Evolutionary conservation across 1,284 basidiomycete genomes (phyloP), one percentile per base, ranked within the genome.

Genomic region (Psilocybe mexicana): DNA sequence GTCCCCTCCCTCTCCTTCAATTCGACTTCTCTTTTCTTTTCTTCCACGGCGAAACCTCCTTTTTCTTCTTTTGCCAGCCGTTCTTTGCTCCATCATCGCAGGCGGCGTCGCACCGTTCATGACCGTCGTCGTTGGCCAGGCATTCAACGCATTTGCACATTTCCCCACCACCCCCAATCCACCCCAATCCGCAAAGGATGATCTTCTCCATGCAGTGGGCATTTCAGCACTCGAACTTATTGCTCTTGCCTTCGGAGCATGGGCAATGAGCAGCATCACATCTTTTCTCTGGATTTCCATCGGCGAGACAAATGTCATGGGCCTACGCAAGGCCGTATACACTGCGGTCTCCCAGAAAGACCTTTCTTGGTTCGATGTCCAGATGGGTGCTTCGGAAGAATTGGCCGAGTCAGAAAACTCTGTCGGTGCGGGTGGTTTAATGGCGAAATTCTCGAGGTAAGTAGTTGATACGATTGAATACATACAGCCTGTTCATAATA

Each of bases 361-460:
- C 18, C 88, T 97, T 83, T 79, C 83, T 43, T 96, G 94, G 94
- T 96, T 93, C 70, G 93, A 96, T 72, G 74, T 83, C 47, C 90
- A 91, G 61, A 88, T 92, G 83, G 92, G 89, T 18, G 73, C 76
- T 56, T 73, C 76, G 45, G 79, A 79, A 25, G 77, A 48, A n/a
- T 4, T 81, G 2, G 43, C 25, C 26, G 42, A 46, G 6, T 78
- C 81, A 42, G 47, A 51, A 14, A 80, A 82, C 44, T 80, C 83
- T 36, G 74, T 90, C 54, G 93, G 94, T 59, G 93, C 94, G 49
- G 96, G 92, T 58, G 96, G 96, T 18, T 78, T 98, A 45, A 97
- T 98, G 94, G 87, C 93, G 53, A 93, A 94, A 70, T 98, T 98
- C 70, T 85, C 91, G 26, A 87, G 87, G 95, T 93, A 62, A 66